phyloP scores from a whole-genome alignment of 2,329 filamentous ascomycete genomes.

The Mycosphaerelloides madeirae region DNA sequence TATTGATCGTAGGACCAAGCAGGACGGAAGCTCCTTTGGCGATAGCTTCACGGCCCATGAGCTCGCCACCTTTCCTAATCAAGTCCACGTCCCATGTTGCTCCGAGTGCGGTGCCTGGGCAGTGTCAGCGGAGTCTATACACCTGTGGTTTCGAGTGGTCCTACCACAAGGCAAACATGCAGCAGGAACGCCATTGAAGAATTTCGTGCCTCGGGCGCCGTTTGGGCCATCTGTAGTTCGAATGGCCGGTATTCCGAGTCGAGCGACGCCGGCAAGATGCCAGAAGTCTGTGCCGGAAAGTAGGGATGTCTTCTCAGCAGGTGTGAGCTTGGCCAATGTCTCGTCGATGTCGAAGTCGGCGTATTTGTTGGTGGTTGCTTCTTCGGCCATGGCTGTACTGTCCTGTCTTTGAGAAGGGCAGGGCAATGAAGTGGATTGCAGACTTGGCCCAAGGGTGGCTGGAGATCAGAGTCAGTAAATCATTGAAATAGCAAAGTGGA shows the following conservation, averaged over 20 bases:
- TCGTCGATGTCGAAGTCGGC: constrained; percentile 30
- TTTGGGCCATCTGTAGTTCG: constrained; percentile 66
- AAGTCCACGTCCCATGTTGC: constrained; percentile 73
- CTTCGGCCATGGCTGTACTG: not conserved
- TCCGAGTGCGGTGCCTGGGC: constrained; percentile 58
- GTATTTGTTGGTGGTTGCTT: constrained; percentile 4
- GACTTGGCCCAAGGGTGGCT: no score
- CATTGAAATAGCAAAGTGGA: no score
- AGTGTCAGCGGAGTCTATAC: no score
- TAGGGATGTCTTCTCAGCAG: constrained; percentile 29
- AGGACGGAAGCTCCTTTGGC: constrained; percentile 70
- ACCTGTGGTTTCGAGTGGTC: no score
- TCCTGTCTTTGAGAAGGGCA: no score
- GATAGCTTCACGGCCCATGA: constrained; percentile 66
- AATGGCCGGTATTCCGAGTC: constrained; percentile 59
- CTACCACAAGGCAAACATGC: constrained; percentile 71
- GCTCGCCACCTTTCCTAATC: constrained; percentile 63
- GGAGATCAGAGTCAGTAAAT: no score
- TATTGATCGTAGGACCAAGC: constrained; percentile 72
- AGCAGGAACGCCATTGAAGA: constrained; percentile 61
- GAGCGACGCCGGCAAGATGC: constrained; percentile 59
- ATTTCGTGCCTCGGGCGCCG: constrained; percentile 62
- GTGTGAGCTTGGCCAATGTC: constrained; percentile 27
- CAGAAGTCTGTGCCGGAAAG: constrained; percentile 57
- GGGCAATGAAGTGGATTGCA: no score